Conservation (phyloP, 139 green algal genomes). For the Chlorella sp. region DNA sequence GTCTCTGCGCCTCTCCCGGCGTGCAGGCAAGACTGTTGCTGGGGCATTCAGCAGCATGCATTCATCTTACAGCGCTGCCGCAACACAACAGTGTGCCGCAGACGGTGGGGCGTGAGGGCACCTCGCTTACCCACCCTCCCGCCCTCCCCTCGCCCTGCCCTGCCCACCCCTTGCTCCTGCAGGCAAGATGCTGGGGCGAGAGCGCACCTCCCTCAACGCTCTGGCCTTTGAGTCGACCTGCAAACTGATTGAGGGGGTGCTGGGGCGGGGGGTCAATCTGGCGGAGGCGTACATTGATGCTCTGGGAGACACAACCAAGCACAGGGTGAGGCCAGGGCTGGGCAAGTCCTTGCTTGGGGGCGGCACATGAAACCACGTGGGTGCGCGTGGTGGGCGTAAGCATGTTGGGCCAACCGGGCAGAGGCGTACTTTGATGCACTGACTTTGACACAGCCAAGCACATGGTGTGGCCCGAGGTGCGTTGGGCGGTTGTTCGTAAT, state of each 20-base stretch:
- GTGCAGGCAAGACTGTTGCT: background rate
- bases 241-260: constrained; percentile 66
- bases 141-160: background rate
- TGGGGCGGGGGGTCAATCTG: constrained; percentile 76
- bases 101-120: constrained; percentile 48
- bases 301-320: constrained; percentile 82
- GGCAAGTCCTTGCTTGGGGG: background rate
- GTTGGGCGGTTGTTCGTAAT: too few species aligned
- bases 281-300: constrained; percentile 93
- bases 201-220: constrained; percentile 72
- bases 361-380: background rate
- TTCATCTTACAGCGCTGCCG: too few species aligned
- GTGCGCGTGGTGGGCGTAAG: background rate
- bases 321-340: background rate
- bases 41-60: too few species aligned
- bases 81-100: too few species aligned
- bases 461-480: too few species aligned
- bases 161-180: background rate
- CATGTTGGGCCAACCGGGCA: too few species aligned
- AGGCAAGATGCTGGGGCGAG: constrained; percentile 53
- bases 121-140: background rate
- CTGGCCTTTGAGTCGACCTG: constrained; percentile 75
- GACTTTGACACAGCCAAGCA: background rate
- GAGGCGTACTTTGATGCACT: background rate
- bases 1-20: too few species aligned